Evolutionary conservation across 352 stramenopile species (phyloP), one percentile per base, ranked within the genome.

Genomic region (Phytophthora rubi): DNA sequence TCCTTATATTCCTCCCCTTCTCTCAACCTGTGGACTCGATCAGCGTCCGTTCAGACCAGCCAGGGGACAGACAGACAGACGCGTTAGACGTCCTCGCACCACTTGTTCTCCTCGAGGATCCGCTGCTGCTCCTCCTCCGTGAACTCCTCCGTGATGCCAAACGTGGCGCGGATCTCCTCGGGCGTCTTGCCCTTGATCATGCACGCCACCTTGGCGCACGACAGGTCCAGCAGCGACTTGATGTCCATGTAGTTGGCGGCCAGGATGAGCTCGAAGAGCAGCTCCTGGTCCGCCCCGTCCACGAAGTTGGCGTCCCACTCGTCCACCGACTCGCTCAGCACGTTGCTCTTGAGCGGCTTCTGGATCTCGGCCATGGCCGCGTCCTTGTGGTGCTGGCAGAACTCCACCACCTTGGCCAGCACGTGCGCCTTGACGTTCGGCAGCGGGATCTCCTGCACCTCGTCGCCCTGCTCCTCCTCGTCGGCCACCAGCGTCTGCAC

Each of bases 71-170:
- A 45, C 12, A 45, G 39, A 7, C 35, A 21, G 49, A 2, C 21
- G n/a, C 5, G 13, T 66, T 62, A 77, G 37, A 77, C 65, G 26
- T 89, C 77, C 42, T 91, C 83, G 62, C 74, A 83, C 80, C 83
- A 91, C 73, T 91, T 91, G 77, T 91, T 89, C 65, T 91, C 83
- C 54, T 87, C 83, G 44, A 81, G 77, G 42, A 91, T 89, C 53
- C 74, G 67, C 73, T 86, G 71, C 70, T 91, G 77, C 57, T 91
- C 83, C 67, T 91, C 83, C 23, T 83, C 79, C 18, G 83, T 91
- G 57, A 91, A 91, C 57, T 82, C 77, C 33, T 81, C 65, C 42
- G 76, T 84, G 57, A 91, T 88, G 63, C 76, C 75, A 53, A 91
- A 91, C 6, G 80, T 89, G 9, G 73, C 79, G 39, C 83, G 81